Base-by-base conservation (phyloP, 2,329 filamentous ascomycete species). In the Diaporthe sp. region DNA sequence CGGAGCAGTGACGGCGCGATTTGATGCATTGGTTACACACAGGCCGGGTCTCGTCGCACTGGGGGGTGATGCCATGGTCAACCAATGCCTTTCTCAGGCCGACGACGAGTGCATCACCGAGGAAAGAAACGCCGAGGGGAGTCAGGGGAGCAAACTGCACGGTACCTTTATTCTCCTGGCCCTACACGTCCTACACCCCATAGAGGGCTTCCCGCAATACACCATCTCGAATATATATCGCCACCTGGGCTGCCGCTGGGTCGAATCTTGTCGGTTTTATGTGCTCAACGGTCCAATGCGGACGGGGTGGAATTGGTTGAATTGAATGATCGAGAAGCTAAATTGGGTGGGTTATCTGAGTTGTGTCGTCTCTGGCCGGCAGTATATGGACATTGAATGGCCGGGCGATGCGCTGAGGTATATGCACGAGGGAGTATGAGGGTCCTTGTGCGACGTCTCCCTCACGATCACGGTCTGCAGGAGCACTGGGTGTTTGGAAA, bases 131-230 rank as follows among this genome's bases (percentile, higher is more conserved):
- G 15, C 34, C 34, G 13, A 25, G n/a, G n/a, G 42, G 17, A 37
- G n/a, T 15, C 42, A 20, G 28, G 44, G 44, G 4, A 28, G 34
- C 44, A 22, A 22, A 58, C 70, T 53, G 55, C 10, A 71, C 80
- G 86, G 77, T 86, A 93, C 93, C 89, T 94, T 94, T 81, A 95
- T 94, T 80, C 93, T 89, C 78, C 93, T 88, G 55, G 89, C 92
- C 82, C 93, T 90, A 82, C 93, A 94, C 89, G 92, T 94, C 85
- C 93, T 92, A 80, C 93, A 94, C 80, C 92, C 93, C 84, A 88
- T 85, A 0, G 91, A 92, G 80, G 91, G 90, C 84, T 92, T 92
- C 57, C 91, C 91, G 77, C 90, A 91, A 80, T 92, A 92, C 25
- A 92, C 91, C 91, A 92, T 92, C 77, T 75, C 84, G 82, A 75